These are phyloP conservation scores for Pseudoscleropodium purum DNA, from an alignment of 225 moss, liverwort and hornwort genomes.

Conservation along the genomic window DNA sequence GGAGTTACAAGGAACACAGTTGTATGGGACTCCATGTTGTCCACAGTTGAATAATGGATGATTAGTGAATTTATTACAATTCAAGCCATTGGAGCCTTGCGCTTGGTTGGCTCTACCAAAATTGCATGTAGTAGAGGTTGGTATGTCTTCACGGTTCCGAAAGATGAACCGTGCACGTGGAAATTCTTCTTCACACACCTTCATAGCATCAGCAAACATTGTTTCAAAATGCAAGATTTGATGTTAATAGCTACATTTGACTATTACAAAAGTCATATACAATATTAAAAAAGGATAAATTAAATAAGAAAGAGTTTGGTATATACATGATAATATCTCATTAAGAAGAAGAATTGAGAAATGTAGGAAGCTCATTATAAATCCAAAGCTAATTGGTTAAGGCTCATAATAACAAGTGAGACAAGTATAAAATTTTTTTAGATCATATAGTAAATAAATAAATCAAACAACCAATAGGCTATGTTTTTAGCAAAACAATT, in stretches of 20 bases:
- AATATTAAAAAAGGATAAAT: too few species aligned
- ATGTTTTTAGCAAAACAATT: neutral
- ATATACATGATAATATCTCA: neutral
- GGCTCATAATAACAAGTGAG: neutral
- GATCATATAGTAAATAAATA: neutral
- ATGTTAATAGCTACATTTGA: too few species aligned
- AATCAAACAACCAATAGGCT: neutral
- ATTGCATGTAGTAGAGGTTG: too few species aligned
- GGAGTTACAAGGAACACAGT: rapidly evolving
- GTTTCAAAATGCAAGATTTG: too few species aligned
- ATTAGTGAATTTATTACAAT: too few species aligned
- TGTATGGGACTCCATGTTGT: rapidly evolving
- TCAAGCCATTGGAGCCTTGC: neutral
- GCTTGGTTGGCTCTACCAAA: neutral
- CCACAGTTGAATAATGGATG: rapidly evolving
- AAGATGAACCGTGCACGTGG: too few species aligned
- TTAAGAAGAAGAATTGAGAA: neutral
- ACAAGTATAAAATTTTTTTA: neutral
- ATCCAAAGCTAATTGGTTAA: neutral
- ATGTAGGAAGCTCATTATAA: too few species aligned
- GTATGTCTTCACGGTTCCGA: too few species aligned
- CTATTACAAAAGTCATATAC: too few species aligned
- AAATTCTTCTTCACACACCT: too few species aligned
- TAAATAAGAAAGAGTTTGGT: neutral
- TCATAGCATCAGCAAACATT: too few species aligned